Evolutionary conservation across 345 rosid genomes (phyloP), one percentile per base, ranked within the genome.

Genomic region (Linum trigynum): DNA sequence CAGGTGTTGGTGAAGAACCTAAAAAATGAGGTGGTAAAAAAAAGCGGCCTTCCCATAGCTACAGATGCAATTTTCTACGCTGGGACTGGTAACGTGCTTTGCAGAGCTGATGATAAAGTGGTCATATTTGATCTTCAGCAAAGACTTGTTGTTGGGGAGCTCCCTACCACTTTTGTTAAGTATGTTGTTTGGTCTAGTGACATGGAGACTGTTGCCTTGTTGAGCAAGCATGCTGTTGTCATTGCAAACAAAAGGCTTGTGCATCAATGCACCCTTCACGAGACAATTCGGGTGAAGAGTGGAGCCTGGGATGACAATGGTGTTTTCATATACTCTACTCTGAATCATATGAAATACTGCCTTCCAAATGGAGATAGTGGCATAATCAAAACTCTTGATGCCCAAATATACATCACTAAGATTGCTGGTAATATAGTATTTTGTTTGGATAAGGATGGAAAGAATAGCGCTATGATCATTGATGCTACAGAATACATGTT

Each of bases 281-380:
- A 90, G 82, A 90, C 94, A 38, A 88, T 92, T 37, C 89, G 96
- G 39, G 90, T 92, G 60, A 90, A 92, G 63, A 88, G 98, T 71
- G 98, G 96, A 76, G 94, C 94, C 32, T 92, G 97, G 97, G 97
- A 90, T 53, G 97, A 92, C 23, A 86, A 88, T 74, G 94, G 91
- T 75, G 96, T 92, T 64, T 90, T 92, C 71, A 90, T 90, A 17
- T 92, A 90, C 67, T 85, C 97, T 9, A 92, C 98, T 6, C 37
- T 92, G 65, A 90, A 90, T 69, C 98, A 92, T 67, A 82, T 92
- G 51, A 92, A 92, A 69, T 92, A 90, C 40, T 90, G 98, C 77
- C 90, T 92, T 16, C 97, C 98, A 5, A 92, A 89, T 80, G 97
- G 98, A 1, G 95, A 92, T 65, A 86, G 80, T 65, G 98, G 96